Base-by-base conservation (phyloP, 805 yeast species). In the Tetrapisispora phaffii region DNA sequence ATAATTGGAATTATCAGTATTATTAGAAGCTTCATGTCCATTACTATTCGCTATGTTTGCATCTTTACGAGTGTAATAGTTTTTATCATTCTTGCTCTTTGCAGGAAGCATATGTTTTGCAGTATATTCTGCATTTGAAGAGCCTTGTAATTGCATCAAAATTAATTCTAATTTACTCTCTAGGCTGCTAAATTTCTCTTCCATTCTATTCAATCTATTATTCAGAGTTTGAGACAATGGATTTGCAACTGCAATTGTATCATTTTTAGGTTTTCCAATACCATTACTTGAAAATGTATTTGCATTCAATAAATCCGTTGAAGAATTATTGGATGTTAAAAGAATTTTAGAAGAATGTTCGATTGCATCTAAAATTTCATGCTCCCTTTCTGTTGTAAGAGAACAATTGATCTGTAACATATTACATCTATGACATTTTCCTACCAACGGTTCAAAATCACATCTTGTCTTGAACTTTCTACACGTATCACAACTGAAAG, bases 401-500 rank as follows among this genome's bases (percentile, higher is more conserved):
- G 80, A 74, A 49, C 84, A 78, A 0, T 65, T 68, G 8, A 76
- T 52, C 36, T 71, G 58, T 34, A 77, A 53, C 24, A 76, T 67
- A 36, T 60, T 63, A 50, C 84, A 78, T 24, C 82, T 63, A 45
- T 74, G 75, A 51, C 83, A 78, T 49, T 70, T 69, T 4, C 67
- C 69, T 12, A 57, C 54, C 2, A 61, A 53, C 0, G 69, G 67
- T 35, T 73, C 75, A 50, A 68, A 71, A 47, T 74, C 79, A 56
- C 84, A 78, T 46, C 80, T 67, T 1, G 82, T 77, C 55, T 78
- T 78, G 47, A 76, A 66, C 53, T 69, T 73, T 13, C 82, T 64
- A 50, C 84, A 78, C 15, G 69, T 64, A 13, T 64, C 65, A 56
- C 84, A 78, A 57, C 68, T 75, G 32, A 65, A 68, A 0, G 65